Evolutionary conservation across 352 stramenopile species (phyloP), one percentile per base, ranked within the genome.

Genomic region (Pythium brachiatum): DNA sequence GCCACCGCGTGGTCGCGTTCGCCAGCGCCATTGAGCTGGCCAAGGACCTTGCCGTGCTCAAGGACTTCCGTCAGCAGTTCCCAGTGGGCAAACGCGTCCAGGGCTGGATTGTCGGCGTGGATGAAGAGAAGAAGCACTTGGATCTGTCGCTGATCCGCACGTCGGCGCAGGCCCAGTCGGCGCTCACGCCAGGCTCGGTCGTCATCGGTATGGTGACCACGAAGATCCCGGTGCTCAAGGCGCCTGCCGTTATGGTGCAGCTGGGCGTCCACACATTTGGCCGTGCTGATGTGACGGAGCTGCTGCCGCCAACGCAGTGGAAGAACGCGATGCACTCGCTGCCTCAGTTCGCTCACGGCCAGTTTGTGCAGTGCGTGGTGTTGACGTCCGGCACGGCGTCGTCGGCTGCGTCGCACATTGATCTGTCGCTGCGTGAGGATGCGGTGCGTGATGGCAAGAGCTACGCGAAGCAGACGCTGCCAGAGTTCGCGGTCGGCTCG

Each of bases 201-300:
- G 78, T 96, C 27, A 76, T 79, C 41, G 87, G 85, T 47, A 72
- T 90, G 27, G 72, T 95, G 56, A 91, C 78, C 29, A 79, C 70
- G 16, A 93, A 90, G 63, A 76, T 92, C 48, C 75, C 76, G n/a
- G 66, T 71, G 11, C 78, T 93, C 59, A 87, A 88, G 44, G 71
- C 88, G 18, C 88, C 88, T 8, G 88, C 83, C 3, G 69, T 96
- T 59, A 96, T 95, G 86, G 77, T 96, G 57, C 83, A 95, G 67
- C 73, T 95, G 27, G 79, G 72, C 12, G 73, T 79, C 2, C 80
- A 93, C 68, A 77, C 74, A 21, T 93, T 86, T 61, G 88, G 85
- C 13, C 88, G 88, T 53, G 87, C 90, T 23, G 94, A 88, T 58
- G 68, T 92, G 31, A 95, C 87, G 5, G 86, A 96, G 53, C 64